phyloP scores from a whole-genome alignment of 208 protist genomes.

The Leishmania tarentolae region DNA sequence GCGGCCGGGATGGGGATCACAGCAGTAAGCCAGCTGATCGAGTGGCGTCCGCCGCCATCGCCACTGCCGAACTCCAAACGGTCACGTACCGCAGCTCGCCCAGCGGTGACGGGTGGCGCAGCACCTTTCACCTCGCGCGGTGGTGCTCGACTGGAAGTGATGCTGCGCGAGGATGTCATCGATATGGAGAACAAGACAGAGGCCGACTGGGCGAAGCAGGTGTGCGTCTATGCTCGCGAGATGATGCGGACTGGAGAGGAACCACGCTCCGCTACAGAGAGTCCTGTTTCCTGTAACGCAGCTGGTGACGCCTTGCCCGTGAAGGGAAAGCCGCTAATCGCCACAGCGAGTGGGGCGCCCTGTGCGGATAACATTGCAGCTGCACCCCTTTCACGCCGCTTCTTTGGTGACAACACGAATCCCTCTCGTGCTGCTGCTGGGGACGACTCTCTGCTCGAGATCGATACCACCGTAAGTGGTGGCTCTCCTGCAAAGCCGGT shows the following conservation, averaged over 20 bases:
- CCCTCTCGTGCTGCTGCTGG: neutral
- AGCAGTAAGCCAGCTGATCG: conserved; percentile 30
- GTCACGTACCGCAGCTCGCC: neutral
- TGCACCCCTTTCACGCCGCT: neutral
- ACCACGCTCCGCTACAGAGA: neutral
- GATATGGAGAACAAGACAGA: conserved; percentile 21
- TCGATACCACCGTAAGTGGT: neutral
- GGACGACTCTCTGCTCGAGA: conserved; percentile 14
- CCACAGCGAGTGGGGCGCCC: neutral
- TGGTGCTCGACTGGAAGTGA: conserved; percentile 4
- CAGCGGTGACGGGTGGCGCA: neutral
- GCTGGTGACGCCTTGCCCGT: neutral
- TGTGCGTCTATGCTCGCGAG: conserved; percentile 22
- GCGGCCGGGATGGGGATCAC: conserved; percentile 46
- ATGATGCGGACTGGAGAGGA: neutral
- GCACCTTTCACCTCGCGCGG: neutral
- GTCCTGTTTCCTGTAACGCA: neutral
- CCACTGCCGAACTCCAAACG: neutral
- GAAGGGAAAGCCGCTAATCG: neutral
- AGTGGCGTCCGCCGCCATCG: conserved; percentile 1
- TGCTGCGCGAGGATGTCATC: conserved; percentile 22
- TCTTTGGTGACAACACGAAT: conserved; percentile 22
- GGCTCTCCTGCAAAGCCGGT: neutral
- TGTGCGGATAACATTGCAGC: neutral
- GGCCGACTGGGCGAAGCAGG: conserved; percentile 31